Evolutionary conservation across 306 rosid genomes (phyloP).

Genomic region (Castanospermum australe): DNA sequence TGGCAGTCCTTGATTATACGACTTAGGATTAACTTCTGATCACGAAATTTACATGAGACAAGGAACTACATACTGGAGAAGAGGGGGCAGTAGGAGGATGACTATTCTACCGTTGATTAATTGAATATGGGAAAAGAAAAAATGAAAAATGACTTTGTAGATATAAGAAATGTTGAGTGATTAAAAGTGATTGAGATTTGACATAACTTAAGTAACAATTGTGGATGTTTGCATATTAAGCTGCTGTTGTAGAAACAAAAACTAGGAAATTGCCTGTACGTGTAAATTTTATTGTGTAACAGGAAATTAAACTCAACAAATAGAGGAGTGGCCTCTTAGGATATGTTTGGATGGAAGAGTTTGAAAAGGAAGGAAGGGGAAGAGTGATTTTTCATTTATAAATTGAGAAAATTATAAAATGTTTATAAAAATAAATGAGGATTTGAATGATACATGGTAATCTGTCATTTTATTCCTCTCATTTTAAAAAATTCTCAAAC

Average conservation of each 20-base stretch:
- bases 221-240: slow-evolving; percentile 2
- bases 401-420: no score
- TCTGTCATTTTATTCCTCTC: no score
- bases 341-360: no score
- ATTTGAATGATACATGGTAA: no score
- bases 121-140: not conserved
- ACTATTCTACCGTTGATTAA: not conserved
- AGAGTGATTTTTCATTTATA: no score
- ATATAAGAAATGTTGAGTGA: not conserved
- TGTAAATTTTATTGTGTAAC: not conserved
- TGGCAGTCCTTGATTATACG: not conserved
- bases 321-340: not conserved
- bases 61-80: not conserved
- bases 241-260: not conserved
- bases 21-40: not conserved
- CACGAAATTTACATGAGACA: not conserved
- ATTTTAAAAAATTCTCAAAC: no score
- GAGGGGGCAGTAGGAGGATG: not conserved
- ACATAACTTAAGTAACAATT: not conserved
- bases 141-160: not conserved
- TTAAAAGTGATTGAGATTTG: not conserved
- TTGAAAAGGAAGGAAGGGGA: no score
- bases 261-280: not conserved
- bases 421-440: no score
- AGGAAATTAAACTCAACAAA: not conserved